A percentile compares a stretch with the other conserved stretches of the same genome.
These are phyloP conservation scores for Suillus subluteus DNA, from an alignment of 768 basidiomycete genomes.

Conservation along the genomic window DNA sequence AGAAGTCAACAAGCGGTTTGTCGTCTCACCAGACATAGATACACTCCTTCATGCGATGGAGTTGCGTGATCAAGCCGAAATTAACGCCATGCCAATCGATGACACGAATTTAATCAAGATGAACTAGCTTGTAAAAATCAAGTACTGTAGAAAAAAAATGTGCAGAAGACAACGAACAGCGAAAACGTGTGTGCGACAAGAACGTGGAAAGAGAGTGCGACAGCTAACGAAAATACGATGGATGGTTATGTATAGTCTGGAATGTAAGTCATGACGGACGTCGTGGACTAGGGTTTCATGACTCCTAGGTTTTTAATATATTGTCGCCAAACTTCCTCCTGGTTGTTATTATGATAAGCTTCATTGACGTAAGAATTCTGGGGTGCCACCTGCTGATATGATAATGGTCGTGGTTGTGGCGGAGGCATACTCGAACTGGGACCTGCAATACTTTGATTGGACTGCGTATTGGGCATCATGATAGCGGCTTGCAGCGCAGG, in stretches of 20 bases:
- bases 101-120: constrained; percentile 58
- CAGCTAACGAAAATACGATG: constrained; percentile 9
- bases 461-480: background rate
- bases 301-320: constrained; percentile 38
- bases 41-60: constrained; percentile 70
- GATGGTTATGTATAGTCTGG: constrained; percentile 5
- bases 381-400: constrained; percentile 8
- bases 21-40: constrained; percentile 85
- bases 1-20: constrained; percentile 84
- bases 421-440: constrained; percentile 9
- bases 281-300: constrained; percentile 1
- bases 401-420: constrained; percentile 6
- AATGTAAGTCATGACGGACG: background rate
- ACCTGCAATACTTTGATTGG: background rate
- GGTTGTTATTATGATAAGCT: constrained; percentile 24
- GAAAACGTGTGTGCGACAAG: background rate
- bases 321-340: constrained; percentile 44
- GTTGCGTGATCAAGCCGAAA: constrained; percentile 42
- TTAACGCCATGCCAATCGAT: constrained; percentile 34
- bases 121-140: constrained; percentile 40
- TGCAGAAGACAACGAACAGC: background rate
- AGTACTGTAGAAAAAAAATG: background rate
- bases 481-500: constrained; percentile 2
- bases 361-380: background rate
- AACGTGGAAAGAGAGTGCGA: constrained; percentile 8